phyloP scores from a whole-genome alignment of 495 filamentous ascomycete species.

The Geoglossum glabrum region DNA sequence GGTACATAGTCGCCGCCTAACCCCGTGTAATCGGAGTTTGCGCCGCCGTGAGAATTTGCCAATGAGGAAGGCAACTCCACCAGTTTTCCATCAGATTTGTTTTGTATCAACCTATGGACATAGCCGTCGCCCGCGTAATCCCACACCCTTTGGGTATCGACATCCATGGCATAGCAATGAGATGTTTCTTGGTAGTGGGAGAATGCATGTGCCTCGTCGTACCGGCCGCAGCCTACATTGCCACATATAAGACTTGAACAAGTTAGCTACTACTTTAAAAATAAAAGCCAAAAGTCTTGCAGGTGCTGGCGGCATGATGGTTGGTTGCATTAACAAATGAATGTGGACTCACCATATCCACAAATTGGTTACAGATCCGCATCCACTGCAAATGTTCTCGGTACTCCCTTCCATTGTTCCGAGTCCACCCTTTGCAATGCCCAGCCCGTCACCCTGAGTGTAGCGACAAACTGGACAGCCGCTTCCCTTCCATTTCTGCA shows the following conservation, averaged over 20 bases:
- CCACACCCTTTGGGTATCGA: conserved; percentile 87
- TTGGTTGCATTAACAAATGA: background rate
- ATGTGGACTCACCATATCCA: conserved; percentile 38
- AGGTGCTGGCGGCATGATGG: background rate
- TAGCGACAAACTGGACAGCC: conserved; percentile 92
- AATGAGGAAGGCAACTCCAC: conserved; percentile 50
- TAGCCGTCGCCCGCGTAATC: conserved; percentile 90
- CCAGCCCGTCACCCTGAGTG: conserved; percentile 37
- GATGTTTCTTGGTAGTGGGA: conserved; percentile 76
- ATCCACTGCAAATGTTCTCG: conserved; percentile 45
- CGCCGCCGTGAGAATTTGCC: conserved; percentile 10
- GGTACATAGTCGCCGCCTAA: conserved; percentile 53
- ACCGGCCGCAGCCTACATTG: conserved; percentile 79
- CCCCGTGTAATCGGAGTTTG: conserved; percentile 11
- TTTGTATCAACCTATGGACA: conserved; percentile 85
- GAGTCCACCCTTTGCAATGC: conserved; percentile 13
- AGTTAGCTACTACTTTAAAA: background rate
- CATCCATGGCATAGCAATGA: conserved; percentile 83
- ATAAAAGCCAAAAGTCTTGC: background rate
- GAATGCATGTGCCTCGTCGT: conserved; percentile 85
- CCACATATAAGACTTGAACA: conserved; percentile 70
- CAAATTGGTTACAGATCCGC: conserved; percentile 58
- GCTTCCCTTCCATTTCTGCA: conserved; percentile 86
- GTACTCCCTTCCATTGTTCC: conserved; percentile 18
- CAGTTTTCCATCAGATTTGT: conserved; percentile 76